Conservation (phyloP, 2,329 filamentous ascomycete species). For the Aaosphaeria pasadenensis region DNA sequence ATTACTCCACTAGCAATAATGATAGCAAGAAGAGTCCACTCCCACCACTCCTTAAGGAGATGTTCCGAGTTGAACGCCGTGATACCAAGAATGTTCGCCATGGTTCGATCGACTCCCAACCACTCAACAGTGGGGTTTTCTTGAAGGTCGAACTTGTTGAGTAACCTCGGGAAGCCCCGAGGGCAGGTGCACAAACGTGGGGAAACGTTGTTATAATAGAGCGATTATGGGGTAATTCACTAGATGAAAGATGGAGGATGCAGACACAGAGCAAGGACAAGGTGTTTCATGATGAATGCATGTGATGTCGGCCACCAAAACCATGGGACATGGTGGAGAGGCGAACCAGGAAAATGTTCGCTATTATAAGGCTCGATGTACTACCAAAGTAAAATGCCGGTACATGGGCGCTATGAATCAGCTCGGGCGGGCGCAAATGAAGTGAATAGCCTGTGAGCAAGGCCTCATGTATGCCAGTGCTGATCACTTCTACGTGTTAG, state of each 20-base stretch:
- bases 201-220: slow-evolving; percentile 2
- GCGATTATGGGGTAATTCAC: background rate
- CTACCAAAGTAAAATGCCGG: slow-evolving; percentile 15
- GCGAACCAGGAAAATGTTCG: slow-evolving; percentile 10
- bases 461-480: slow-evolving; percentile 18
- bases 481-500: slow-evolving; percentile 15
- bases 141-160: slow-evolving; percentile 4
- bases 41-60: slow-evolving; percentile 30
- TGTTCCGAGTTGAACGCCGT: slow-evolving; percentile 22
- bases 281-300: slow-evolving; percentile 17
- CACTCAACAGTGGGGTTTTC: background rate
- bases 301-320: slow-evolving; percentile 2
- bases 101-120: slow-evolving; percentile 7
- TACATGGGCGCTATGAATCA: slow-evolving; percentile 8
- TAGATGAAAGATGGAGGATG: slow-evolving; percentile 8
- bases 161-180: slow-evolving; percentile 2
- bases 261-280: slow-evolving; percentile 8
- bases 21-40: slow-evolving; percentile 30
- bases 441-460: slow-evolving; percentile 11
- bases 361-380: slow-evolving; percentile 13
- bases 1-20: slow-evolving; percentile 25
- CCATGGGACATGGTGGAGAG: slow-evolving; percentile 3
- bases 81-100: slow-evolving; percentile 28
- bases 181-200: background rate
- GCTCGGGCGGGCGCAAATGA: slow-evolving; percentile 12